Base-by-base conservation (phyloP, 257 asterid genomes). In the Scutellaria minor region DNA sequence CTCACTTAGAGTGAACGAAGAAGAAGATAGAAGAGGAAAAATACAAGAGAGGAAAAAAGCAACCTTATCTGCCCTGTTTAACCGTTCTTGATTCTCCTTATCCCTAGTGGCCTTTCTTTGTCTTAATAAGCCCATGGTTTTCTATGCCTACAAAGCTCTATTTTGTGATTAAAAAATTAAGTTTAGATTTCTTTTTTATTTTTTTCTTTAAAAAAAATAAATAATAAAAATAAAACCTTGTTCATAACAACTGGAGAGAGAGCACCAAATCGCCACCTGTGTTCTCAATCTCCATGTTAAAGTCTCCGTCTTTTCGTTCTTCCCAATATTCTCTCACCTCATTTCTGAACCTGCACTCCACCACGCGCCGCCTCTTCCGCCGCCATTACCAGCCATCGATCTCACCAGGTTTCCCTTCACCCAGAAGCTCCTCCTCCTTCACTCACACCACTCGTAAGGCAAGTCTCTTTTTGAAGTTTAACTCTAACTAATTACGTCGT, bases 61-160 rank as follows among this genome's bases (percentile, higher is more conserved):
- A 74, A 83, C 80, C 96, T 89, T 87, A 89, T 89, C 96, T 72
- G 71, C 15, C 70, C 57, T 81, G 64, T 60, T 48, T 60, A 64
- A 72, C 73, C 68, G 45, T 45, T 58, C 37, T 31, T 31, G 37
- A 31, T 31, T 31, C 82, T 67, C 85, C 85, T 83, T 81, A 83
- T 86, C 87, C 81, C 77, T 80, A 14, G 46, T 54, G 65, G 61
- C 31, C 37, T 45, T 57, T 44, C 46, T 37, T 60, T 81, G 5
- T 31, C 37, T 31, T 31, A 31, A 31, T 31, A 31, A 31, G 37
- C 37, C 37, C 37, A 24, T 24, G 27, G 0, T 24, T 24, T 24
- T 24, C 27, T 24, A 24, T 24, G 27, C 27, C 27, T 24, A 24
- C 27, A 24, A 24, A 24, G 1, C 27, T 24, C 27, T 24, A 24